Evolutionary conservation across 305 asterid genomes (phyloP).

Genomic region (Ruellia speciosa): DNA sequence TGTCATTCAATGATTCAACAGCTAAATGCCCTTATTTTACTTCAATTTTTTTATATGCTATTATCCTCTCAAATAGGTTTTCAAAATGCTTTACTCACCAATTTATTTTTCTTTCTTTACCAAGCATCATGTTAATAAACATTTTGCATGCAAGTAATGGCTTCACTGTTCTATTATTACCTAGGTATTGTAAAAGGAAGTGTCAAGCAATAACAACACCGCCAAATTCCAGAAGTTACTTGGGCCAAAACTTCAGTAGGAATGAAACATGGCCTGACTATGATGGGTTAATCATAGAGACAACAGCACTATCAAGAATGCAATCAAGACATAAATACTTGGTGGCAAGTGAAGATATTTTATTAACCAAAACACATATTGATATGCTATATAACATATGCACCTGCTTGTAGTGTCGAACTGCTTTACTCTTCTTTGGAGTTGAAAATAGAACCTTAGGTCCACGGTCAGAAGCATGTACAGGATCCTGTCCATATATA

Average conservation of each 20-base stretch:
- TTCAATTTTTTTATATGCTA: no score
- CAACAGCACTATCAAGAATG: slow-evolving; percentile 2
- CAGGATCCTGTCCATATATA: slow-evolving; percentile 76
- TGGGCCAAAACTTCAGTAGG: slow-evolving; percentile 1
- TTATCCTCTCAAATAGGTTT: no score
- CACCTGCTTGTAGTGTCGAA: slow-evolving; percentile 87
- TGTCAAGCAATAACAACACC: background rate
- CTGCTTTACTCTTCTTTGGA: slow-evolving; percentile 58
- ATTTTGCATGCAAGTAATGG: no score
- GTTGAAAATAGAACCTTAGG: slow-evolving; percentile 78
- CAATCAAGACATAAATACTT: slow-evolving; percentile 7
- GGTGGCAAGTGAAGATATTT: slow-evolving; percentile 3
- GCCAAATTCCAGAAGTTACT: slow-evolving; percentile 4
- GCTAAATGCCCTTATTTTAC: no score
- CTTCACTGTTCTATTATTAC: no score
- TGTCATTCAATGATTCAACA: no score
- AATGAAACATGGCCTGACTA: slow-evolving; percentile 7
- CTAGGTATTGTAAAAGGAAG: no score
- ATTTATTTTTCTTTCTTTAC: no score
- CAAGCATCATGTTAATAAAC: background rate
- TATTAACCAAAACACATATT: slow-evolving; percentile 14
- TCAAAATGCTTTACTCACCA: background rate
- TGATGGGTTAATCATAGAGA: background rate
- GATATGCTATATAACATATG: slow-evolving; percentile 18
- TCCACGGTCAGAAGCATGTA: slow-evolving; percentile 51